phyloP scores from a whole-genome alignment of 768 basidiomycete species.

The Podaxis carcinomalis region DNA sequence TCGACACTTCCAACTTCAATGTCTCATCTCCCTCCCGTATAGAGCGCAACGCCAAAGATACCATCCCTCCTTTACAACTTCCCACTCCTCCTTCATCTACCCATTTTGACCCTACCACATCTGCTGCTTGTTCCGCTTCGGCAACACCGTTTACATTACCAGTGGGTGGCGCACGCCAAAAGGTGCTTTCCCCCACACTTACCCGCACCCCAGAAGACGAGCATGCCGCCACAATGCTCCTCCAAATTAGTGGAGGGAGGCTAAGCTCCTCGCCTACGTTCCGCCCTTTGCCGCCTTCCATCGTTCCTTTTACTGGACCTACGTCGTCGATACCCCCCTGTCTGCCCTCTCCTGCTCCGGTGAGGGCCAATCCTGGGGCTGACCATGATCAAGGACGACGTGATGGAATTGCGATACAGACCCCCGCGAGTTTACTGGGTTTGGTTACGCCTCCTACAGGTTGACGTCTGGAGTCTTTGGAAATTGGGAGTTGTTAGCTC shows the following conservation, averaged over 20 bases:
- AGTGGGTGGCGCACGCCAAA: constrained; percentile 4
- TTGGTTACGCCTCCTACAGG: constrained; percentile 1
- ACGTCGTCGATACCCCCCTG: background rate
- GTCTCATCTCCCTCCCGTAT: background rate
- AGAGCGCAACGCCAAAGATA: constrained; percentile 1
- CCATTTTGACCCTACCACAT: constrained; percentile 40
- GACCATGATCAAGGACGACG: background rate
- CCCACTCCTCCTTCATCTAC: constrained; percentile 58
- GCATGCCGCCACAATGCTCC: constrained; percentile 59
- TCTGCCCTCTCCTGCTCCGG: background rate
- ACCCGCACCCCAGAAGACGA: constrained; percentile 61
- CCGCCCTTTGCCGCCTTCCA: constrained; percentile 14
- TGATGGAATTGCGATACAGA: constrained; percentile 1
- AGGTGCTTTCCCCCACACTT: constrained; percentile 17
- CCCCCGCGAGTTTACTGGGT: constrained; percentile 6
- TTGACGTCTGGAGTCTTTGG: background rate
- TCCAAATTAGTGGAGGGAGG: constrained; percentile 41
- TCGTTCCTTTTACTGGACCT: background rate
- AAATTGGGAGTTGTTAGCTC: too few relatives aligned
- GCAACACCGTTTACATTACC: constrained; percentile 11
- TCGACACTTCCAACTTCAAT: constrained; percentile 25
- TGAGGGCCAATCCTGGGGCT: background rate
- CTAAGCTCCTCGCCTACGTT: constrained; percentile 39
- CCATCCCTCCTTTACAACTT: constrained; percentile 30
- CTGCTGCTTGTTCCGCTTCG: constrained; percentile 25